Base-by-base conservation (phyloP, 768 basidiomycete species). In the Rhizopogon vesiculosus region DNA sequence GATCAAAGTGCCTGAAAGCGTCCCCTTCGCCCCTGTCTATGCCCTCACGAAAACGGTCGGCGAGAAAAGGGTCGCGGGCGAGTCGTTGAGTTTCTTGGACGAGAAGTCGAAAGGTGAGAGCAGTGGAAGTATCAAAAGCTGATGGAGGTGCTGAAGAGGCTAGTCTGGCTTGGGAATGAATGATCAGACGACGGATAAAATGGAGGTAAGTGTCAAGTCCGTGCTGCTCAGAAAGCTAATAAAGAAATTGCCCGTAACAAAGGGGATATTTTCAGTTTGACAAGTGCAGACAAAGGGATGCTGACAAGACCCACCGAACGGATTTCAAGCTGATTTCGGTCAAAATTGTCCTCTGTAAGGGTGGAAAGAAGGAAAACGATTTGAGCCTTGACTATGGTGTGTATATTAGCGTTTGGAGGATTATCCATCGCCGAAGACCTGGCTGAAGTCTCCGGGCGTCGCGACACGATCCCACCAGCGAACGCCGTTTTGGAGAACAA, bases 321-420 rank as follows among this genome's bases (percentile, higher is more conserved):
- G 65, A 99, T 97, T 77, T 99, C 95, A 55, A 84, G 76, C 69
- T 94, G 88, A 73, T 97, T 93, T 68, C 91, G 84, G 68, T 92
- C 91, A 69, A 93, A 99, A 74, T 93, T 94, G 65, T 98, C 96
- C 75, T 98, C 96, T 56, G 92, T 93, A 59, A 98, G 84, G 28
- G 93, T 98, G 29, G 92, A 93, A 61, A 99, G 82, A 56, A 98
- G 81, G 75, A 99, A 98, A 62, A 96, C 94, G 68, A 99, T 95
- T 79, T 99, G 95, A 57, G 95, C 90, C 74, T 91, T 91, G 76
- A 93, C 91, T 72, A 93, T 93, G 69, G 89, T 92, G 73, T 91
- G 86, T 68, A 93, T 91, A 72, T 90, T 91, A 70, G 87, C 85
- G 69, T 73, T 86, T 74, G 87, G 83, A 79, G 87, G 83, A 69